These are phyloP conservation scores for Suillus paluster DNA, from an alignment of 768 basidiomycete genomes.

Conservation along the genomic window DNA sequence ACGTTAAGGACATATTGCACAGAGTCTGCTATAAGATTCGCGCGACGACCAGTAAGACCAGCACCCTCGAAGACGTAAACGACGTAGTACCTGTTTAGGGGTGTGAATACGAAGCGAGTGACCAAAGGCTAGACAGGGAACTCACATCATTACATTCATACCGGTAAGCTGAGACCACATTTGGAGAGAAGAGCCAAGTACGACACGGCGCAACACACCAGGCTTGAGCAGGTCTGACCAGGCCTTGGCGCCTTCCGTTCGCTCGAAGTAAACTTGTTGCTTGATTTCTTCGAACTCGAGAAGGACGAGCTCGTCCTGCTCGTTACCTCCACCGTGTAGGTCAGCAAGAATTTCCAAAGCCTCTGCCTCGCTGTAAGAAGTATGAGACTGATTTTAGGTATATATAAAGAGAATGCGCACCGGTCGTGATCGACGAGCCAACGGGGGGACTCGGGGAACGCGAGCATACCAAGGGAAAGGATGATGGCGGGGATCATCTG, in stretches of 20 bases:
- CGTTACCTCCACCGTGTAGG: constrained; percentile 67
- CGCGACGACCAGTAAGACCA: constrained; percentile 74
- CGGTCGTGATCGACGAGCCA: constrained; percentile 68
- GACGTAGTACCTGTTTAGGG: constrained; percentile 29
- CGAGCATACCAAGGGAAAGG: constrained; percentile 65
- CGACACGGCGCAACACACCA: constrained; percentile 70
- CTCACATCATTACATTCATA: constrained; percentile 84
- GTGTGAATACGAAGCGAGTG: background rate
- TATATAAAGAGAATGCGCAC: constrained; percentile 29
- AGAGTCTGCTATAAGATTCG: constrained; percentile 75
- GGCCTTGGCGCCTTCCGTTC: constrained; percentile 71
- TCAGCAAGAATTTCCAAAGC: constrained; percentile 77
- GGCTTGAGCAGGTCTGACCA: constrained; percentile 68
- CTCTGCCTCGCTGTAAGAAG: constrained; percentile 44
- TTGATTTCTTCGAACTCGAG: constrained; percentile 74
- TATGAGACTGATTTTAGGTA: constrained; percentile 1
- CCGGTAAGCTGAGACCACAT: constrained; percentile 81
- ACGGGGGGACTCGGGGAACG: constrained; percentile 74
- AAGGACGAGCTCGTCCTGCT: constrained; percentile 60
- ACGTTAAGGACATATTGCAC: constrained; percentile 58
- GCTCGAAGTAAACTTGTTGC: constrained; percentile 60
- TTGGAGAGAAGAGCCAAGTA: constrained; percentile 71
- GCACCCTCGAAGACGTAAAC: constrained; percentile 80
- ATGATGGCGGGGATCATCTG: constrained; percentile 81
- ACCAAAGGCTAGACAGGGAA: background rate